Percentiles rank a stretch among this genome's conserved stretches.
Evolutionary conservation across 1,284 basidiomycete species (phyloP).

Genomic region (Dichomitus squalens): DNA sequence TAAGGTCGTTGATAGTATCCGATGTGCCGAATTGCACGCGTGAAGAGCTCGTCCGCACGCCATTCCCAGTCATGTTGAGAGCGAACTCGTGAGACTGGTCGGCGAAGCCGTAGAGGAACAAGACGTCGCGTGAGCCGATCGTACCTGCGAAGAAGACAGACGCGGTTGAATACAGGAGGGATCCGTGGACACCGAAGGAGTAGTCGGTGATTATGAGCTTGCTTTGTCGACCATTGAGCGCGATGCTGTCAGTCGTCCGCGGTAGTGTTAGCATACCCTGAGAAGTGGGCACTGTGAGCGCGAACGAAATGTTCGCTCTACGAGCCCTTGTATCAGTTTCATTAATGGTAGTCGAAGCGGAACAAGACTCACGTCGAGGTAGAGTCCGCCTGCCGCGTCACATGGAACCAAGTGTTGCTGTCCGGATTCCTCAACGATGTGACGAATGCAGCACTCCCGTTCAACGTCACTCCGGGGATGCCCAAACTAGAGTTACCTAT

Average conservation of each 20-base stretch:
- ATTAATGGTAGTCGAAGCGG: no score
- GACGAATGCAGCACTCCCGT: constrained; percentile 54
- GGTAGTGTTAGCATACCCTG: constrained; percentile 57
- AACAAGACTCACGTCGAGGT: constrained; percentile 67
- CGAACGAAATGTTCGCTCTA: constrained; percentile 55
- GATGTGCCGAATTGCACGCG: constrained; percentile 34
- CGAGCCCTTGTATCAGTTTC: no score
- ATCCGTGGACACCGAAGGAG: constrained; percentile 55
- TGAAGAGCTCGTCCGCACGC: constrained; percentile 34
- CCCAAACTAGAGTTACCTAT: constrained; percentile 62
- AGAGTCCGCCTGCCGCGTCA: constrained; percentile 68
- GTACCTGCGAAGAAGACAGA: constrained; percentile 66
- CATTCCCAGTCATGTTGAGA: constrained; percentile 47
- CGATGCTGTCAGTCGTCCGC: constrained; percentile 49
- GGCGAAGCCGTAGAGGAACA: constrained; percentile 67
- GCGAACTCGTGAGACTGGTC: constrained; percentile 63
- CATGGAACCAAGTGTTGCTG: constrained; percentile 64
- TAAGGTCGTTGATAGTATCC: constrained; percentile 19
- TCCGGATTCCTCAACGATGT: constrained; percentile 71
- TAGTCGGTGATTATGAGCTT: constrained; percentile 73
- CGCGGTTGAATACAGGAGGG: constrained; percentile 66
- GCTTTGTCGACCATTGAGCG: constrained; percentile 67
- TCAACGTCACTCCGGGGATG: constrained; percentile 44
- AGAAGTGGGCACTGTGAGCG: constrained; percentile 56
- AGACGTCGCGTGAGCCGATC: constrained; percentile 67